Base-by-base conservation (phyloP, 495 filamentous ascomycete species). In the Jackrogersella multiformis region DNA sequence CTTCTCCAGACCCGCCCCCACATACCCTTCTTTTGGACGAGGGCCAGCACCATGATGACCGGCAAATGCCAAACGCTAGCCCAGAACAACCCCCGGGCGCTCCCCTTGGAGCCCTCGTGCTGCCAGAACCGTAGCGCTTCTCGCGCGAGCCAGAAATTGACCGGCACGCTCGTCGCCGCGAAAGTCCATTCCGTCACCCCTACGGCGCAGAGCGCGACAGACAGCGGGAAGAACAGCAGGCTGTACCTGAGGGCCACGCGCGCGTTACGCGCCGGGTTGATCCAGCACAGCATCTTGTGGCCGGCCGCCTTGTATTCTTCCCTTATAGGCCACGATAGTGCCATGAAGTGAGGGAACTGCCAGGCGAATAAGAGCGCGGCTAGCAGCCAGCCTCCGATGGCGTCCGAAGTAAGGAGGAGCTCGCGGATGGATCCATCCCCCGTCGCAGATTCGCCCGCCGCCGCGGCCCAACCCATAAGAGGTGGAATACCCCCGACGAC, bases 311-410 rank as follows among this genome's bases (percentile, higher is more conserved):
- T 88, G 79, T 99, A 99, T 70, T 99, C 96, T 1, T 96, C 90
- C 6, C 92, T 83, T 58, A 98, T 95, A 8, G 85, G 78, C 84
- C 92, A 95, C 20, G 90, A 93, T 8, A 99, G 81, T 0, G 93
- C 89, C 81, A 97, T 97, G 81, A 99, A 99, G 74, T 99, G 95
- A 10, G 95, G 92, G 72, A 98, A 98, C 75, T 99, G 95, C 95
- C 95, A 99, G 1, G 93, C 91, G 61, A 97, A 96, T 5, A 99
- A 80, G 28, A 97, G 78, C 0, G 84, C 87, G 4, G 91, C 96
- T 0, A 97, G 80, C 5, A 98, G 76, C 95, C 95, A 99, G 1
- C 94, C 96, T 1, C 95, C 95, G 5, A 90, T 78, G 57, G 89
- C 90, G 59, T 82, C 79, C 5, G 61, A 42, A 0, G 80, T 77